Percentiles rank a stretch among this genome's conserved stretches.
Evolutionary conservation across 441 rosid species (phyloP).

Genomic region (Brassica hybrid): DNA sequence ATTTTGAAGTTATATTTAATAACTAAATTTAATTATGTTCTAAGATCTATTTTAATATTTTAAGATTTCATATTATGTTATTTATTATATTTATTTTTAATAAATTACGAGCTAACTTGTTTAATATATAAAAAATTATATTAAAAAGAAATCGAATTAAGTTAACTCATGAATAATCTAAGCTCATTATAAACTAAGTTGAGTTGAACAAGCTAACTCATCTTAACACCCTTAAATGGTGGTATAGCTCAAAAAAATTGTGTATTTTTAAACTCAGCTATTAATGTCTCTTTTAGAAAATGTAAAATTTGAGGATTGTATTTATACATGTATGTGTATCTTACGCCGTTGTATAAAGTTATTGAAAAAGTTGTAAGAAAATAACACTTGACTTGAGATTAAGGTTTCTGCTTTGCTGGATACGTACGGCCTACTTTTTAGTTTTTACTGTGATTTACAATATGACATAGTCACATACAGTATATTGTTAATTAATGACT

Average conservation of each 20-base stretch:
- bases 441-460: neutral
- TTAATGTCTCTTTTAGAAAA: neutral
- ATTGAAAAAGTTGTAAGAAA: neutral
- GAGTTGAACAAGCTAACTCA: too few relatives aligned
- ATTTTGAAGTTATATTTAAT: too few relatives aligned
- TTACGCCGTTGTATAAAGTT: neutral
- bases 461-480: slow-evolving; percentile 20
- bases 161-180: too few relatives aligned
- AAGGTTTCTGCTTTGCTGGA: slow-evolving; percentile 2
- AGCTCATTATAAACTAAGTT: too few relatives aligned
- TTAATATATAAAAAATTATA: too few relatives aligned
- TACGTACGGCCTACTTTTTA: neutral
- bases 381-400: slow-evolving; percentile 3
- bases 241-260: neutral
- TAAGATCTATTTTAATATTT: too few relatives aligned
- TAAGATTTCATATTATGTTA: too few relatives aligned
- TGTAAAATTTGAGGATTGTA: neutral
- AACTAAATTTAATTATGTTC: too few relatives aligned
- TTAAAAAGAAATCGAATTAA: too few relatives aligned
- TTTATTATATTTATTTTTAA: too few relatives aligned
- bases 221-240: neutral
- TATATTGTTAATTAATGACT: slow-evolving; percentile 10
- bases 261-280: neutral
- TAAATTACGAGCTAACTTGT: too few relatives aligned
- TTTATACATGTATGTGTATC: neutral